Evolutionary conservation across 2,329 filamentous ascomycete genomes (phyloP).

Genomic region (Colletotrichum melonis): DNA sequence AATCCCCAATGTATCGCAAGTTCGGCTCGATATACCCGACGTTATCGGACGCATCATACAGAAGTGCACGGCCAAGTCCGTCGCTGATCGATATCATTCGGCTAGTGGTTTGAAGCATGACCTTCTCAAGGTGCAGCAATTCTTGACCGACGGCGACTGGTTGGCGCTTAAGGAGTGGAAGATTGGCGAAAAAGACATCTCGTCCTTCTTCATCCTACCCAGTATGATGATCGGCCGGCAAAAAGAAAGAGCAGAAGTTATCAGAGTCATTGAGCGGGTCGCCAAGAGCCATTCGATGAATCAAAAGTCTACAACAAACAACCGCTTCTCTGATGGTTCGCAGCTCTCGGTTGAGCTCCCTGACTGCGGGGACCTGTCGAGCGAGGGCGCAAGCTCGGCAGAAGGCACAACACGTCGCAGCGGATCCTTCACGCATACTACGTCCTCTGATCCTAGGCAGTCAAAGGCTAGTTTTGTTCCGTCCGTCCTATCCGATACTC

Average conservation of each 20-base stretch:
- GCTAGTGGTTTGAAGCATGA: slow-evolving; percentile 88
- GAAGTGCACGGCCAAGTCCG: slow-evolving; percentile 91
- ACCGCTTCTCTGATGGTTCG: slow-evolving; percentile 65
- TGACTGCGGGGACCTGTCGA: slow-evolving; percentile 65
- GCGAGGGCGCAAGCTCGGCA: slow-evolving; percentile 69
- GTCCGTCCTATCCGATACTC: slow-evolving; percentile 53
- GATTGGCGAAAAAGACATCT: slow-evolving; percentile 87
- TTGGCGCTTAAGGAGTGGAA: slow-evolving; percentile 78
- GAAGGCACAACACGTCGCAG: slow-evolving; percentile 63
- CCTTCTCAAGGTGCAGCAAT: slow-evolving; percentile 76
- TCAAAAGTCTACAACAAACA: slow-evolving; percentile 51
- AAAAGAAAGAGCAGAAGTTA: slow-evolving; percentile 75
- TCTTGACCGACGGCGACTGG: slow-evolving; percentile 80
- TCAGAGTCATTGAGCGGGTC: slow-evolving; percentile 81
- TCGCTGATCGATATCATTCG: slow-evolving; percentile 89
- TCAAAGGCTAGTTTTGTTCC: slow-evolving; percentile 53
- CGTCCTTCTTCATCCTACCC: slow-evolving; percentile 91
- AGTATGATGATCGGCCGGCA: slow-evolving; percentile 83
- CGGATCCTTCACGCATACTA: slow-evolving; percentile 60
- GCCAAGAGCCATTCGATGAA: slow-evolving; percentile 70
- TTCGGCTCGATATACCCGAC: slow-evolving; percentile 86
- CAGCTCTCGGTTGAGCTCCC: slow-evolving; percentile 61
- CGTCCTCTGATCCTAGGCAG: slow-evolving; percentile 53
- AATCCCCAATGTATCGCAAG: slow-evolving; percentile 79
- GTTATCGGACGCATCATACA: slow-evolving; percentile 85